Conservation (phyloP, 2,329 filamentous ascomycete genomes). For the Saccharata proteae region DNA sequence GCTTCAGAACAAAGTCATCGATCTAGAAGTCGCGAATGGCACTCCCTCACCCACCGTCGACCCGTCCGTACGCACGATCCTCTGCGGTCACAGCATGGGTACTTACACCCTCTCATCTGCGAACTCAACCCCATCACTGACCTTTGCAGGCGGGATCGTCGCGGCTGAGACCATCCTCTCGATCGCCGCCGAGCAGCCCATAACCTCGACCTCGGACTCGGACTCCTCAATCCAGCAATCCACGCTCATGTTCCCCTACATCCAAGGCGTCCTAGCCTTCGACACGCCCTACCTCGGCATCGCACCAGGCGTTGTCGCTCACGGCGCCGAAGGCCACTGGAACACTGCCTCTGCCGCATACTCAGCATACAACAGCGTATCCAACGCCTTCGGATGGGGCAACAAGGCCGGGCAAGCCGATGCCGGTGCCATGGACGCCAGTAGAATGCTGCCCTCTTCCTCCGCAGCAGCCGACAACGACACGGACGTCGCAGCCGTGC, state of each 20-base stretch:
- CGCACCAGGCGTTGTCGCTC: constrained; percentile 68
- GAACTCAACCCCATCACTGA: constrained; percentile 37
- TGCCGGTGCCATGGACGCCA: constrained; percentile 18
- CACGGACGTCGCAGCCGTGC: constrained; percentile 32
- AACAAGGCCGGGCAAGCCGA: constrained; percentile 12
- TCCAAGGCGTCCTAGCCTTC: constrained; percentile 82
- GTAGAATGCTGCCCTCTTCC: constrained; percentile 20
- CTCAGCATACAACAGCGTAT: constrained; percentile 51
- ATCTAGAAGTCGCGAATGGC: constrained; percentile 72
- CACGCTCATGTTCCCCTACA: constrained; percentile 83
- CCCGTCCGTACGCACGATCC: constrained; percentile 67
- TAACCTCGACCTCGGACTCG: constrained; percentile 21
- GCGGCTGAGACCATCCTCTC: constrained; percentile 77
- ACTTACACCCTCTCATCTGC: constrained; percentile 38
- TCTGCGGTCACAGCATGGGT: constrained; percentile 72
- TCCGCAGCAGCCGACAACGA: constrained; percentile 25
- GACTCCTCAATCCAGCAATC: constrained; percentile 26
- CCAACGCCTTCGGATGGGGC: constrained; percentile 51
- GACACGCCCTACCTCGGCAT: constrained; percentile 88
- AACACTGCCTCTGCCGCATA: constrained; percentile 60
- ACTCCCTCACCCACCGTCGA: constrained; percentile 78
- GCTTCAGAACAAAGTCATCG: constrained; percentile 86
- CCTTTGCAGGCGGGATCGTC: constrained; percentile 61
- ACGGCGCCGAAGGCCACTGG: constrained; percentile 78
- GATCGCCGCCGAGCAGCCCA: constrained; percentile 46